Evolutionary conservation across 1,139 yeast genomes (phyloP), one percentile per base, ranked within the genome.

Genomic region (Diutina pseudorugosa): DNA sequence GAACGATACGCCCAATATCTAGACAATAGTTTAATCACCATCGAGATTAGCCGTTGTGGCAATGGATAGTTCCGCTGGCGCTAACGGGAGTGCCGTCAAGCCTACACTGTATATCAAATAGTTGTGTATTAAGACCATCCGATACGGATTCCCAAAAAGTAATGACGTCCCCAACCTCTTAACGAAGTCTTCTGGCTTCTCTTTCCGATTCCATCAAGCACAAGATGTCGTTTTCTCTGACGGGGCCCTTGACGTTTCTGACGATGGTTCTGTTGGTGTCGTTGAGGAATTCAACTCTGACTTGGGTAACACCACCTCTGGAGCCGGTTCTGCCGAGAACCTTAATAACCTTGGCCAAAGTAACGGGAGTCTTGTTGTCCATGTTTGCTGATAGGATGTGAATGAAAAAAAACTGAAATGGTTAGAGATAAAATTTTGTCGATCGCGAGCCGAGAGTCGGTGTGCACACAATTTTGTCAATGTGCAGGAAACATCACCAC

Each of bases 281-380:
- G 76, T 91, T 98, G 76, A 93, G 83, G 86, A 93, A 93, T 79
- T 93, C 98, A 70, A 93, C 98, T 80, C 98, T 91, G 76, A 93
- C 98, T 80, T 93, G 98, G 78, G 98, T 93, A 79, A 93, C 98
- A 85, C 97, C 98, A 85, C 98, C 98, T 83, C 98, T 91, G 74
- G 97, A 91, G 74, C 97, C 98, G 84, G 98, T 91, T 82, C 98
- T 90, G 76, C 98, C 98, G 77, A 93, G 85, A 77, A 93, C 98
- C 83, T 93, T 93, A 80, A 88, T 90, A 74, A 93, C 98, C 83
- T 90, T 91, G 76, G 98, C 98, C 79, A 93, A 88, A 80, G 96
- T 93, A 71, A 91, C 97, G 76, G 96, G 96, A 77, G 93, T 84
- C 77, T 85, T 85, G 72, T 89, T 77, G 76, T 85, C 93, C 91